phyloP scores from a whole-genome alignment of 129 eudicot species.

The Lactuca sativa region DNA sequence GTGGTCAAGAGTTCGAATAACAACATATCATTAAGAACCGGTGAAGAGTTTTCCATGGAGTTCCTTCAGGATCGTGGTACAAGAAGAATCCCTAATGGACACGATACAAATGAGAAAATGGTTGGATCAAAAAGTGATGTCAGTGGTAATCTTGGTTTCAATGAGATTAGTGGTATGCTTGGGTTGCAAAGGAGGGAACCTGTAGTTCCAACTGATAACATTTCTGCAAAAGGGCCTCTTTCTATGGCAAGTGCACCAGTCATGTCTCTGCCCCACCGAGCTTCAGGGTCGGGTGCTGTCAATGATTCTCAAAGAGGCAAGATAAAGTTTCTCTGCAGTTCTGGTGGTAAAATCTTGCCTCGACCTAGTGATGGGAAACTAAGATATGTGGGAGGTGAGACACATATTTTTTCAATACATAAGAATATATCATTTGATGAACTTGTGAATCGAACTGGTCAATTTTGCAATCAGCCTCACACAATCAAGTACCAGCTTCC shows the following conservation, averaged over 20 bases:
- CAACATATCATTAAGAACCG: constrained; percentile 57
- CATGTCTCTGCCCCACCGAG: constrained; percentile 31
- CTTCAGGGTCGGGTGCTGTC: constrained; percentile 38
- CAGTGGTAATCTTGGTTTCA: constrained; percentile 44
- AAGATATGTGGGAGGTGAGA: constrained; percentile 94
- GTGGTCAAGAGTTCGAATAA: constrained; percentile 34
- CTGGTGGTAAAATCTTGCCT: constrained; percentile 81
- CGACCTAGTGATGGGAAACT: constrained; percentile 86
- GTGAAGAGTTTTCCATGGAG: constrained; percentile 71
- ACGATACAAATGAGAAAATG: constrained; percentile 29
- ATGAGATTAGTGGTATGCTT: constrained; percentile 52
- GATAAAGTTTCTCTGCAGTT: constrained; percentile 82
- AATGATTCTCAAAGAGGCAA: constrained; percentile 64
- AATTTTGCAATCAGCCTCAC: constrained; percentile 69
- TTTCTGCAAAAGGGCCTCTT: constrained; percentile 49
- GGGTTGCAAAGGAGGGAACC: constrained; percentile 59
- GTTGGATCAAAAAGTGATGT: constrained; percentile 43
- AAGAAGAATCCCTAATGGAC: constrained; percentile 34
- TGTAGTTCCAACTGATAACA: constrained; percentile 43
- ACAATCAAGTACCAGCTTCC: constrained; percentile 87
- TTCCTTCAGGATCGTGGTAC: constrained; percentile 59
- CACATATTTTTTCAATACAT: constrained; percentile 66
- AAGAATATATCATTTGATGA: constrained; percentile 62
- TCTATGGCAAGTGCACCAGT: constrained; percentile 40
- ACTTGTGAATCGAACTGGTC: constrained; percentile 50